Percentiles rank a stretch among this genome's conserved stretches.
phyloP scores from a whole-genome alignment of 805 yeast species.

The Candida namnaoensis region DNA sequence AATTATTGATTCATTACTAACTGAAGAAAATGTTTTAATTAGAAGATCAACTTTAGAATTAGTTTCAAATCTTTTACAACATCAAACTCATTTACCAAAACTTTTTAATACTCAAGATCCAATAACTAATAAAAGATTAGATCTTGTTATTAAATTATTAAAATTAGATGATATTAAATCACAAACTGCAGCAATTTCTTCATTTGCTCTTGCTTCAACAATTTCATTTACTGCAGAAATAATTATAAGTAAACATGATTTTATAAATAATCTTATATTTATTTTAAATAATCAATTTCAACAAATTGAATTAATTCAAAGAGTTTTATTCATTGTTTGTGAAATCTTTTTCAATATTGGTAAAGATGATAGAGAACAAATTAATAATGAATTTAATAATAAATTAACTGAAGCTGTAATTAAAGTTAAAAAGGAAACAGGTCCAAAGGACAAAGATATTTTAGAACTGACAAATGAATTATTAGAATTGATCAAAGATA shows the following conservation, averaged over 20 bases:
- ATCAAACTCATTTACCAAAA: conserved; percentile 33
- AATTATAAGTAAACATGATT: conserved; percentile 15
- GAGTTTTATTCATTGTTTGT: conserved; percentile 21
- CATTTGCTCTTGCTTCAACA: conserved; percentile 24
- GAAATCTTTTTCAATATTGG: neutral
- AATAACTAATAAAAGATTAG: conserved; percentile 29
- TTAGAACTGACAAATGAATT: no score
- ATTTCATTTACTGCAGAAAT: conserved; percentile 26
- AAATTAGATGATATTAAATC: conserved; percentile 28
- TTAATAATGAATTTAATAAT: no score
- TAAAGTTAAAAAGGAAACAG: no score
- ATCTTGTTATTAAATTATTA: conserved; percentile 29
- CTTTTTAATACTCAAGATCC: conserved; percentile 46
- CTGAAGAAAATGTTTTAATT: conserved; percentile 36
- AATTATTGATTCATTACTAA: conserved; percentile 32
- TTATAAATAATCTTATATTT: conserved; percentile 16
- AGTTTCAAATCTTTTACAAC: conserved; percentile 47
- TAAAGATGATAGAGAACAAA: no score
- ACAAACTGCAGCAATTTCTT: conserved; percentile 31
- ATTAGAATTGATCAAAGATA: no score
- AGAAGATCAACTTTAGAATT: conserved; percentile 59
- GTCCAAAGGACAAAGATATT: no score
- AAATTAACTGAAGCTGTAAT: no score
- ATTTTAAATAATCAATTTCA: conserved; percentile 18
- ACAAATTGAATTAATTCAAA: conserved; percentile 21